Evolutionary conservation across 352 stramenopile genomes (phyloP).

Genomic region (Pythium sp.): DNA sequence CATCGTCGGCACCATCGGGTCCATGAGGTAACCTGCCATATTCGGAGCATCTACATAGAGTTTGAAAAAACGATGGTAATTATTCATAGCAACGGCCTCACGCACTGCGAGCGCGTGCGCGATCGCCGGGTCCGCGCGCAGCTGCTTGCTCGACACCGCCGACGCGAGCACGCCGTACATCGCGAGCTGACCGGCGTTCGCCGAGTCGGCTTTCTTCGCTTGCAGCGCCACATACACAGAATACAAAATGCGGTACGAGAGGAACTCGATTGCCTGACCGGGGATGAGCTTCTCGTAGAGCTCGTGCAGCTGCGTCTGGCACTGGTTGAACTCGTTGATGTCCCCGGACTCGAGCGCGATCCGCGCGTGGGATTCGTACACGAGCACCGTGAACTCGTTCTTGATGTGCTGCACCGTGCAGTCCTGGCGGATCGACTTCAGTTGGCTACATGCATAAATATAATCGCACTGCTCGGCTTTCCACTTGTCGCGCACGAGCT

Average conservation of each 20-base stretch:
- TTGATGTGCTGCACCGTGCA: conserved; percentile 97
- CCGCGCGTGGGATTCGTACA: conserved; percentile 97
- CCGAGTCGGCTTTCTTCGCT: conserved; percentile 78
- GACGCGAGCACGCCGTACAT: conserved; percentile 81
- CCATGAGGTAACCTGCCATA: conserved; percentile 90
- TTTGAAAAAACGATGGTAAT: conserved; percentile 89
- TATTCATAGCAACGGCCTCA: conserved; percentile 78
- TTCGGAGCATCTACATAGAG: conserved; percentile 85
- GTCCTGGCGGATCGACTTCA: conserved; percentile 99
- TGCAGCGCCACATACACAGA: conserved; percentile 88
- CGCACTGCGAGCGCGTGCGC: conserved; percentile 75
- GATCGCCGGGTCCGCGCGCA: conserved; percentile 56
- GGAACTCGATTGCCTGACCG: conserved; percentile 79
- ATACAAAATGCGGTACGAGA: conserved; percentile 88
- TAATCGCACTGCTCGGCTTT: conserved; percentile 87
- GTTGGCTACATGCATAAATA: conserved; percentile 96
- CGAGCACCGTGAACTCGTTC: conserved; percentile 95
- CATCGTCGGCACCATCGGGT: conserved; percentile 80
- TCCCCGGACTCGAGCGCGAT: conserved; percentile 94
- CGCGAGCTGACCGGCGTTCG: conserved; percentile 76
- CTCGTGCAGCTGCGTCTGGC: conserved; percentile 87
- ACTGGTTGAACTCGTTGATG: conserved; percentile 97
- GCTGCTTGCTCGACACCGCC: conserved; percentile 30
- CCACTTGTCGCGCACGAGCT: conserved; percentile 88
- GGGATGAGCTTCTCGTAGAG: conserved; percentile 81